Percentiles rank a stretch among this genome's conserved stretches.
These are phyloP conservation scores for Gillenia trifoliata DNA, from an alignment of 306 rosid genomes.

Conservation along the genomic window DNA sequence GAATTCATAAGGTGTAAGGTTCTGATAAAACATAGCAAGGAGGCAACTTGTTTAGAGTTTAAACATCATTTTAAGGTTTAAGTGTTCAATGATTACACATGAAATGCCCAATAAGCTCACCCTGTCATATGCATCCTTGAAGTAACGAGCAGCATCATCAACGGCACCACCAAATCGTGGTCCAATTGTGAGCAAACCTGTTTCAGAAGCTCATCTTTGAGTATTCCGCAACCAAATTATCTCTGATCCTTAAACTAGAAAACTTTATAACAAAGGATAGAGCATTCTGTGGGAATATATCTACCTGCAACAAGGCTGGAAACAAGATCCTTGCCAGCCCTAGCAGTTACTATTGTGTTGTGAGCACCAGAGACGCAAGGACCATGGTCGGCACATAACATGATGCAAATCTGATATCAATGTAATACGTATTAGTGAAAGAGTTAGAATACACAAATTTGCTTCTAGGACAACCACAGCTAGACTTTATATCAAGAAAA, in stretches of 20 bases:
- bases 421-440: constrained; percentile 22
- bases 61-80: background rate
- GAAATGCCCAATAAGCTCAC: constrained; percentile 37
- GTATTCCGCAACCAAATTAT: constrained; percentile 9
- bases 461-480: background rate
- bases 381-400: constrained; percentile 99
- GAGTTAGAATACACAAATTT: background rate
- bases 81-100: background rate
- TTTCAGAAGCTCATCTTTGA: constrained; percentile 37
- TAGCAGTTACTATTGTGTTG: constrained; percentile 92
- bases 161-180: constrained; percentile 99
- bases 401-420: constrained; percentile 76
- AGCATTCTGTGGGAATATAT: constrained; percentile 16
- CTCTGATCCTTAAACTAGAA: constrained; percentile 2
- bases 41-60: constrained; percentile 13
- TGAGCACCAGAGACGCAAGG: constrained; percentile 99
- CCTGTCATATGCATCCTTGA: constrained; percentile 94
- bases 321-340: constrained; percentile 99
- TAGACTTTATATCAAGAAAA: background rate
- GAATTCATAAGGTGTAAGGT: constrained; percentile 84
- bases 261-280: constrained; percentile 7
- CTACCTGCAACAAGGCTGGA: constrained; percentile 93
- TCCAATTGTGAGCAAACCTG: constrained; percentile 98
- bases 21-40: constrained; percentile 42
- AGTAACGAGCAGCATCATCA: constrained; percentile 99